Base-by-base conservation (phyloP, 148 eudicot species). In the Arbutus unedo region DNA sequence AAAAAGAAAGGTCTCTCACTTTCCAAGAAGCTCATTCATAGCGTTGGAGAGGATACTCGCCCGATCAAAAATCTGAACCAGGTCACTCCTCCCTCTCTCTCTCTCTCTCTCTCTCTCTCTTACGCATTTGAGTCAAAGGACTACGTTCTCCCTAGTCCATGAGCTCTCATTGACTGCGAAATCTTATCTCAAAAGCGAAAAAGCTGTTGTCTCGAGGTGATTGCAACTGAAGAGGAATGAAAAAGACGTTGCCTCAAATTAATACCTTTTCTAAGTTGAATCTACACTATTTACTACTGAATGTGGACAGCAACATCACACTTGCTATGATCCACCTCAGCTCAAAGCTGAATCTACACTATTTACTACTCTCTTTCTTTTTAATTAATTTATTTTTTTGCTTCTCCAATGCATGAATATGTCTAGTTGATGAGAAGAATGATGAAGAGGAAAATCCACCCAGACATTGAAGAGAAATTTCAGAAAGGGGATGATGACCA, bases 51-150 rank as follows among this genome's bases (percentile, higher is more conserved):
- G 44, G 92, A 89, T 53, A 79, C 84, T 43, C 88, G 82, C 48
- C 94, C 93, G 0, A 51, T 91, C 8, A 84, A 86, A 82, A 93
- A 93, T 83, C 74, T 93, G 5, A 86, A 89, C 21, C 87, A 84
- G 85, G 97, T 93, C 74, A 86, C 82, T 86, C 1, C 6, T 31
- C n/a, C n/a, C n/a, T n/a, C n/a, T n/a, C n/a, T n/a, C n/a, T n/a
- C n/a, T n/a, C n/a, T n/a, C n/a, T n/a, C 38, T 57, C 64, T 19
- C 23, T 19, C 64, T 59, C 23, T 60, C 38, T 21, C 13, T 62
- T 31, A 31, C 38, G 38, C 38, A 31, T 31, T 31, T 31, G 38
- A 31, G 38, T 31, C 38, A 31, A 31, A 31, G 38, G 38, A 31
- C 38, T 31, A 31, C 38, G 0, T 31, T 31, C 1, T 31, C 38